Conservation (phyloP, 441 rosid genomes). For the Brassica balearica region DNA sequence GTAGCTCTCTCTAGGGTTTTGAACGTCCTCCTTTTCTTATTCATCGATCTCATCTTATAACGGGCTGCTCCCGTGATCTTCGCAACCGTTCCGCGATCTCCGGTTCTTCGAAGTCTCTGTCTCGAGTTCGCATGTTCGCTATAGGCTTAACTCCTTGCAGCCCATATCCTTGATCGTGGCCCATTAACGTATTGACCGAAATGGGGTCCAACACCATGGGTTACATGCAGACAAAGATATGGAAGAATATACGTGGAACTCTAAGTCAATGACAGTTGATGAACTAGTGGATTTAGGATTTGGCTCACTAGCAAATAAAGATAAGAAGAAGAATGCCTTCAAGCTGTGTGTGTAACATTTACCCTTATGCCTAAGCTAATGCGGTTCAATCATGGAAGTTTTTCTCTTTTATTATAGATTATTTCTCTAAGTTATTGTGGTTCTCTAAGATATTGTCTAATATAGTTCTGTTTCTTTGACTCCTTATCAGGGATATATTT, state of each 20-base stretch:
- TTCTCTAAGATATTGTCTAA: constrained; percentile 24
- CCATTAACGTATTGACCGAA: no score
- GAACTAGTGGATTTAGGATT: constrained; percentile 74
- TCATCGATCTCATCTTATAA: no score
- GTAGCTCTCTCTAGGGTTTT: no score
- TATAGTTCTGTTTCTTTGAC: constrained; percentile 25
- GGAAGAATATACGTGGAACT: constrained; percentile 89
- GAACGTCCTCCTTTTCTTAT: no score
- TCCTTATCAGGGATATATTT: constrained; percentile 73
- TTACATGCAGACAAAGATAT: constrained; percentile 65
- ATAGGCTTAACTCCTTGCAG: no score
- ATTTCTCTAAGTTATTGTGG: constrained; percentile 16
- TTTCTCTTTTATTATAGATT: constrained; percentile 9
- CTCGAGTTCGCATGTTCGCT: no score
- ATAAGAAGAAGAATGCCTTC: constrained; percentile 60
- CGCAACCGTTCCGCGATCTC: no score
- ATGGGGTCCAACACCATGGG: background rate
- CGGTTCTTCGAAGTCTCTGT: no score
- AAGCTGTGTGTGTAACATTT: constrained; percentile 63
- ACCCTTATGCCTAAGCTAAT: background rate
- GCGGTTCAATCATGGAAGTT: constrained; percentile 10
- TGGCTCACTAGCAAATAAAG: constrained; percentile 53
- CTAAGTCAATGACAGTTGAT: constrained; percentile 62
- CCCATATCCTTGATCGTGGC: no score
- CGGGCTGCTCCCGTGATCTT: no score